phyloP scores from a whole-genome alignment of 2,329 filamentous ascomycete genomes.

The Alternaria rosae region DNA sequence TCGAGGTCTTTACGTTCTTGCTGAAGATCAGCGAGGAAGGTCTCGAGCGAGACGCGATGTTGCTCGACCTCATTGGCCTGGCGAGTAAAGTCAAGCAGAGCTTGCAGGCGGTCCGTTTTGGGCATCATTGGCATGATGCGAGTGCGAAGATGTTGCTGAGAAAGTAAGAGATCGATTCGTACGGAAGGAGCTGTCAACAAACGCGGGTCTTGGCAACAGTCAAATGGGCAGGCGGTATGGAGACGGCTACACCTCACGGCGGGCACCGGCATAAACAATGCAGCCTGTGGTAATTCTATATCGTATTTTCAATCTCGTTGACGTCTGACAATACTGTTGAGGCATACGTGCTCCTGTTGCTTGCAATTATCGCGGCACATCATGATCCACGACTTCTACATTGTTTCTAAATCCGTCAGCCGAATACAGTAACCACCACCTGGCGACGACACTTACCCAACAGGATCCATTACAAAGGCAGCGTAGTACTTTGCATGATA shows the following conservation, averaged over 20 bases:
- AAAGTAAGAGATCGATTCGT: background rate
- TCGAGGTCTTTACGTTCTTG: background rate
- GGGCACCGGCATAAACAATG: background rate
- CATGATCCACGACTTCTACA: slow-evolving; percentile 31
- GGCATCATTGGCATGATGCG: background rate
- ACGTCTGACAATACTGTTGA: background rate
- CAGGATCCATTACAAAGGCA: slow-evolving; percentile 37
- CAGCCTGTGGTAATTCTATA: background rate
- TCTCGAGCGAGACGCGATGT: background rate
- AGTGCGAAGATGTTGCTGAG: background rate
- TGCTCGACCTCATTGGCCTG: background rate
- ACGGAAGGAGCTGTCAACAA: background rate
- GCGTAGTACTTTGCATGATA: slow-evolving; percentile 40
- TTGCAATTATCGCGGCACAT: slow-evolving; percentile 4
- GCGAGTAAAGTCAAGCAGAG: background rate
- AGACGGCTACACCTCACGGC: background rate
- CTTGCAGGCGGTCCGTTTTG: background rate
- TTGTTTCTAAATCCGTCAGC: slow-evolving; percentile 24
- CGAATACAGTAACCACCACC: background rate
- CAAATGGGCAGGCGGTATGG: background rate
- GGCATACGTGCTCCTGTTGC: background rate
- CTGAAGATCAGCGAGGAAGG: slow-evolving; percentile 1
- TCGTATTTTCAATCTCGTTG: background rate
- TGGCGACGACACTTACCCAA: slow-evolving; percentile 25
- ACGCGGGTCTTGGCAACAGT: background rate